Evolutionary conservation across 1,139 yeast genomes (phyloP).

Genomic region (Pneumocystis carinii): DNA sequence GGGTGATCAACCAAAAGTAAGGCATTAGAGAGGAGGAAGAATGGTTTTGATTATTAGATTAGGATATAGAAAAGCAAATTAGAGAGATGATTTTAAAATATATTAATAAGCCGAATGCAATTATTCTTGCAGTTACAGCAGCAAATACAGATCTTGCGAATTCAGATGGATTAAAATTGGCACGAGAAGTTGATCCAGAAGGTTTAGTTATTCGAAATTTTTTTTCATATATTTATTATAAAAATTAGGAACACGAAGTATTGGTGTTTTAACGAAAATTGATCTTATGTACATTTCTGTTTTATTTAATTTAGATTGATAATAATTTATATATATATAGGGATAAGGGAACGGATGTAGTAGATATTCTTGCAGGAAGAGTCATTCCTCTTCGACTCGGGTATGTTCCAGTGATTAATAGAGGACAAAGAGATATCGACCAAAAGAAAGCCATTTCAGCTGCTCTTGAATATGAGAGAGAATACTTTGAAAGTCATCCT

Average conservation of each 20-base stretch:
- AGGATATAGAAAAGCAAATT: constrained; percentile 82
- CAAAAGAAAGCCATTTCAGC: constrained; percentile 71
- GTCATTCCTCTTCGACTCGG: constrained; percentile 92
- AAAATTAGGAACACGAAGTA: constrained; percentile 41
- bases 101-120: constrained; percentile 91
- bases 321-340: neutral
- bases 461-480: constrained; percentile 68
- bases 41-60: neutral
- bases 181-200: constrained; percentile 96
- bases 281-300: constrained; percentile 50
- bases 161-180: constrained; percentile 89
- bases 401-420: constrained; percentile 90
- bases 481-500: constrained; percentile 73
- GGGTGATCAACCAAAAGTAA: constrained; percentile 82
- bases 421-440: constrained; percentile 96
- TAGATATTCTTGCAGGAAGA: constrained; percentile 89
- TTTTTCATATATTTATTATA: neutral
- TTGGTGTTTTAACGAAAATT: constrained; percentile 92
- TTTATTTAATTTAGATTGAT: neutral
- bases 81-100: constrained; percentile 88
- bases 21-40: neutral
- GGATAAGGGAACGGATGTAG: constrained; percentile 96
- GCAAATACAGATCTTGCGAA: constrained; percentile 97
- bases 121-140: constrained; percentile 86
- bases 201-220: constrained; percentile 34